Evolutionary conservation across 2,329 filamentous ascomycete species (phyloP), one percentile per base, ranked within the genome.

Genomic region (Cytospora leucostoma): DNA sequence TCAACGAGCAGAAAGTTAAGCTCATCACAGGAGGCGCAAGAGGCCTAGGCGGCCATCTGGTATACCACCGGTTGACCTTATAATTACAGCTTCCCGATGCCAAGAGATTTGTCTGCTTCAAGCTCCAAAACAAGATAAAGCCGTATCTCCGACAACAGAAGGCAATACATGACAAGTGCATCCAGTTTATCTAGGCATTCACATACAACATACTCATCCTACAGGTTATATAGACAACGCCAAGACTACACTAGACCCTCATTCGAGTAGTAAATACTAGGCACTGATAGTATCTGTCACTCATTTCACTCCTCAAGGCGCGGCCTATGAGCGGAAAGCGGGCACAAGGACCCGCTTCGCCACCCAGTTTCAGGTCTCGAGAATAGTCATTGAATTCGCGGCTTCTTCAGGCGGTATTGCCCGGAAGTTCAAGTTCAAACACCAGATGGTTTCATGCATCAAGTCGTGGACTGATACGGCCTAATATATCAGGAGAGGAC

Each of bases 381-480:
- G 35, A 5, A 40, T 40, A 12, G 35, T 56, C 10, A 33, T 56
- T 19, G n/a, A 56, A 13, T 13, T 56, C 5, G 8, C 7, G 35
- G 53, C 12, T 15, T 11, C 7, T 13, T 19, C 19, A 10, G 8
- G 8, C n/a, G 19, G 17, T 12, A n/a, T 19, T 17, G 12, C n/a
- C 4, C 12, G n/a, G 40, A 32, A 19, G 11, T 56, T 44, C 38
- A n/a, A 44, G 15, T 44, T 78, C 6, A 68, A 62, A 10, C 80
- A 81, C 69, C 73, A 78, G 55, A 72, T 80, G 50, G 69, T 80
- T 7, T 80, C 79, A 0, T 80, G 78, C 37, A 76, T 81, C 40
- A 74, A 2, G 71, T 72, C 0, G 73, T 78, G 0, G 77, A 75
- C 8, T 66, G 71, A 21, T 71, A 74, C 55, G 69, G 70, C 1